Evolutionary conservation across 2,329 filamentous ascomycete genomes (phyloP).

Genomic region (Colletotrichum tamarilloi): DNA sequence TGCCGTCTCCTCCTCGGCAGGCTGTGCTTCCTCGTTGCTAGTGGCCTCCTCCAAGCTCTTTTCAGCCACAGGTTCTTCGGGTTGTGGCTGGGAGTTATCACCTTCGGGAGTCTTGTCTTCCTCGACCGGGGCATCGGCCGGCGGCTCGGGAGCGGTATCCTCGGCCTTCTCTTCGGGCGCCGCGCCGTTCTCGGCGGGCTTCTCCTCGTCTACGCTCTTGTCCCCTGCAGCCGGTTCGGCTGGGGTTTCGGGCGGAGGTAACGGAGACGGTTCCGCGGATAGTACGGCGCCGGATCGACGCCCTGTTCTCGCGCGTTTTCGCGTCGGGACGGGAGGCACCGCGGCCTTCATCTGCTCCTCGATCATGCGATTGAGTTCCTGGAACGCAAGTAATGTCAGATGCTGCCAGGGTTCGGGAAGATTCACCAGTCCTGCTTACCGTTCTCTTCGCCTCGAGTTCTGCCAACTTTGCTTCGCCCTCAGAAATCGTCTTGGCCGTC

Average conservation of each 20-base stretch:
- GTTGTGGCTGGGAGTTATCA: constrained; percentile 32
- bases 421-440: constrained; percentile 31
- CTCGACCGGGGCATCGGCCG: not conserved
- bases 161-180: not conserved
- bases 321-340: constrained; percentile 43
- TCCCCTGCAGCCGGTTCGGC: not conserved
- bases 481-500: constrained; percentile 42
- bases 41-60: constrained; percentile 19
- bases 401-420: not conserved
- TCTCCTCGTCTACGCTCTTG: not conserved
- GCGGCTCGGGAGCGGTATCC: not conserved
- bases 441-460: constrained; percentile 48
- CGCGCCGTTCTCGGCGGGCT: not conserved
- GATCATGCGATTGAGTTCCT: constrained; percentile 56
- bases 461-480: constrained; percentile 46
- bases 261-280: constrained; percentile 20
- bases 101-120: constrained; percentile 18
- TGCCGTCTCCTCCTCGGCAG: not conserved
- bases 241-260: not conserved
- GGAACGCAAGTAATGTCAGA: not conserved
- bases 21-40: constrained; percentile 2
- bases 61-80: constrained; percentile 32
- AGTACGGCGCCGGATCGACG: not conserved
- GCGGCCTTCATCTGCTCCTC: constrained; percentile 52
- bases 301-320: constrained; percentile 29